phyloP scores from a whole-genome alignment of 306 rosid species.

The Prinsepia uniflora region DNA sequence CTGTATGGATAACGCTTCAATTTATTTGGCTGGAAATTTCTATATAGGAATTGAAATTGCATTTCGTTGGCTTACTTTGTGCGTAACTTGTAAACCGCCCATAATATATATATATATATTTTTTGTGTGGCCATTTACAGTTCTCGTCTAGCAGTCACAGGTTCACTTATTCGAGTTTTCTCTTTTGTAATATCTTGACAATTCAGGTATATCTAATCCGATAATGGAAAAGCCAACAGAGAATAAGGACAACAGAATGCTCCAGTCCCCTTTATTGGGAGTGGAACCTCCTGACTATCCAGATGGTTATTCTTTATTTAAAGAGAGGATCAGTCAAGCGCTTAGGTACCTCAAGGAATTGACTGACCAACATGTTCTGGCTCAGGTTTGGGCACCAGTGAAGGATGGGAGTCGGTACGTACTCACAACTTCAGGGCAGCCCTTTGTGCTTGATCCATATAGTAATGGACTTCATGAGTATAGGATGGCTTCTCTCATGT shows the following conservation, averaged over 20 bases:
- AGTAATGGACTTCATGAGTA: constrained; percentile 73
- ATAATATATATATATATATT: too few relatives aligned
- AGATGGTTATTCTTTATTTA: constrained; percentile 49
- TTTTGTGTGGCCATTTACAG: background rate
- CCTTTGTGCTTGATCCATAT: constrained; percentile 69
- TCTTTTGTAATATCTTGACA: constrained; percentile 24
- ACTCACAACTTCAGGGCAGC: constrained; percentile 85
- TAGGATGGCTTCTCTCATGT: constrained; percentile 58
- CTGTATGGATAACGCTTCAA: too few relatives aligned
- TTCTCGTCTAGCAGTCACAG: constrained; percentile 3
- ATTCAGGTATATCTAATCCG: constrained; percentile 49
- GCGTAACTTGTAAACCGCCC: background rate
- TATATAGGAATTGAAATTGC: too few relatives aligned
- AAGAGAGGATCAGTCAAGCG: constrained; percentile 86
- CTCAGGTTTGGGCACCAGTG: constrained; percentile 91
- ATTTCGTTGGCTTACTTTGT: background rate
- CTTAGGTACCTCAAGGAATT: constrained; percentile 66
- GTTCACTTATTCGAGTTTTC: constrained; percentile 27
- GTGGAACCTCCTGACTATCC: constrained; percentile 39
- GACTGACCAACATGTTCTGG: constrained; percentile 65
- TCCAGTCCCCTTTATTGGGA: constrained; percentile 37
- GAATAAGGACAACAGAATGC: constrained; percentile 32
- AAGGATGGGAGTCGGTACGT: constrained; percentile 45
- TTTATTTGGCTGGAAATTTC: too few relatives aligned
- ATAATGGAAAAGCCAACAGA: constrained; percentile 35